These are phyloP conservation scores for Chalciporus pseudorubinellus DNA, from an alignment of 768 basidiomycete species.

Conservation along the genomic window DNA sequence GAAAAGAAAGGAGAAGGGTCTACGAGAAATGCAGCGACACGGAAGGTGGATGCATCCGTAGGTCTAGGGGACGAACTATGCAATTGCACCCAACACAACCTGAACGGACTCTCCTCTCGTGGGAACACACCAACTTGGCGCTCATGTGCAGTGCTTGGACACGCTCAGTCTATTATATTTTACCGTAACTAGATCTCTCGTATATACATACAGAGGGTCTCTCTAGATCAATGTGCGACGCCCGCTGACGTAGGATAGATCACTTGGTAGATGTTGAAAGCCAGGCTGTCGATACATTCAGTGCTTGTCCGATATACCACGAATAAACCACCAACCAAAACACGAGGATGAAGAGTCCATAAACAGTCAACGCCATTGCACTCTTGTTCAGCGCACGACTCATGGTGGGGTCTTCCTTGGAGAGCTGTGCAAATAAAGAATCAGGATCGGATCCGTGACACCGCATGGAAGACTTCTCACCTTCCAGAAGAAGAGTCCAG, in stretches of 20 bases:
- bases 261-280: slow-evolving; percentile 75
- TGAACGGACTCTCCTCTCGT: slow-evolving; percentile 16
- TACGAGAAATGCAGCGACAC: slow-evolving; percentile 14
- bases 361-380: slow-evolving; percentile 64
- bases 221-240: slow-evolving; percentile 2
- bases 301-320: not conserved
- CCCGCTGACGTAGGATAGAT: slow-evolving; percentile 32
- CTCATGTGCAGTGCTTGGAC: slow-evolving; percentile 9
- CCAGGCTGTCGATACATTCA: slow-evolving; percentile 48
- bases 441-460: slow-evolving; percentile 4
- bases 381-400: slow-evolving; percentile 56
- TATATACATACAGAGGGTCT: not conserved
- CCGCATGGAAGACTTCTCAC: slow-evolving; percentile 36
- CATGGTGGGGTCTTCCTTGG: slow-evolving; percentile 58
- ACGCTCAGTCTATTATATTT: not conserved
- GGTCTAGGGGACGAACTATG: slow-evolving; percentile 31
- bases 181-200: slow-evolving; percentile 3
- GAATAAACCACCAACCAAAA: slow-evolving; percentile 69
- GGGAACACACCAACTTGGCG: slow-evolving; percentile 19
- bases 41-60: slow-evolving; percentile 25
- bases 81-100: slow-evolving; percentile 2
- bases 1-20: slow-evolving; percentile 7
- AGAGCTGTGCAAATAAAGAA: slow-evolving; percentile 45
- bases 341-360: slow-evolving; percentile 76
- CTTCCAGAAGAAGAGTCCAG: slow-evolving; percentile 93